Evolutionary conservation across 371 early-diverging fungal genomes (phyloP).

Genomic region (Mucor racemosus): DNA sequence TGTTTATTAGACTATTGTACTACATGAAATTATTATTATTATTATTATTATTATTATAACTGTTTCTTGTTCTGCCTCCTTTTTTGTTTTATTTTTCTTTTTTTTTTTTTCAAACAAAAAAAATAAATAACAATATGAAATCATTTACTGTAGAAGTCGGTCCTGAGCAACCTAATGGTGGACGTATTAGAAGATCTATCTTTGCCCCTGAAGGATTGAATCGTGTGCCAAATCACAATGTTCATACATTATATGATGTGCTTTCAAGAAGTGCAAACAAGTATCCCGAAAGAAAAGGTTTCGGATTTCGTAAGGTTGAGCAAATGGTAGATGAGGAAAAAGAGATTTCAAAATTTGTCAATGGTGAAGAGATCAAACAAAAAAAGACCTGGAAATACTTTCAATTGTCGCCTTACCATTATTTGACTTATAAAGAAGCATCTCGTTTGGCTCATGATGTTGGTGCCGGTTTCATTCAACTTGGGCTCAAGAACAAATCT

Average conservation of each 20-base stretch:
- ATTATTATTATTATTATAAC: background rate
- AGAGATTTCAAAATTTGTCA: conserved; percentile 4
- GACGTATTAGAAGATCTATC: conserved; percentile 56
- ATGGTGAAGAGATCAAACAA: conserved; percentile 21
- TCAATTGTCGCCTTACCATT: conserved; percentile 68
- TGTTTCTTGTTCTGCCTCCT: conserved; percentile 1
- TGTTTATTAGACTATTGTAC: background rate
- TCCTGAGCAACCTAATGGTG: conserved; percentile 53
- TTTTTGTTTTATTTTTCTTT: conserved; percentile 10
- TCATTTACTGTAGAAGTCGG: conserved; percentile 51
- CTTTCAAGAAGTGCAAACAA: conserved; percentile 52
- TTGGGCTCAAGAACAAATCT: conserved; percentile 65
- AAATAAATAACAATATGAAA: conserved; percentile 23
- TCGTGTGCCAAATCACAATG: conserved; percentile 50
- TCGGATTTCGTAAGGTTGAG: conserved; percentile 75
- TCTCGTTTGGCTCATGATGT: conserved; percentile 49
- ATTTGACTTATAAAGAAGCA: conserved; percentile 62
- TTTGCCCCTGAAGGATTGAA: conserved; percentile 56
- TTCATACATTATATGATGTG: conserved; percentile 74
- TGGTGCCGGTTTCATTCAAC: conserved; percentile 69
- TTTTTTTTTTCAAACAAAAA: background rate
- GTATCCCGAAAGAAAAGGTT: conserved; percentile 54
- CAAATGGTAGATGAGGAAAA: conserved; percentile 79
- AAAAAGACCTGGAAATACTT: conserved; percentile 86
- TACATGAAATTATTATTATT: conserved; percentile 1